A percentile compares a stretch with the other conserved stretches of the same genome.
Conservation (phyloP, 768 basidiomycete species). For the Lactarius tabidus region DNA sequence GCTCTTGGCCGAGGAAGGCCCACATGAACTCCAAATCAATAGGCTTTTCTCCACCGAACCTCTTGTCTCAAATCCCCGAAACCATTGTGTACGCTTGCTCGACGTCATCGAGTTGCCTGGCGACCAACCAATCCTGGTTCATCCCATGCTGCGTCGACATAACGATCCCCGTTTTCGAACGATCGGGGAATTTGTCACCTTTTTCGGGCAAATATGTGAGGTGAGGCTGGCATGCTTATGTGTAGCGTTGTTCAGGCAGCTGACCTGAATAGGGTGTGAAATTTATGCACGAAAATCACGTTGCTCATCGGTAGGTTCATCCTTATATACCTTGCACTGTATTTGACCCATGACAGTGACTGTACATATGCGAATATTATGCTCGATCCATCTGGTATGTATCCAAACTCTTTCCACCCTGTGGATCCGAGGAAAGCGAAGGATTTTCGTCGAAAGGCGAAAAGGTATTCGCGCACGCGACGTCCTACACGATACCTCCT, state of each 20-base stretch:
- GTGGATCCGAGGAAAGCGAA: slow-evolving; percentile 4
- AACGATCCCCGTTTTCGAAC: slow-evolving; percentile 28
- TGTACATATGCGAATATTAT: slow-evolving; percentile 22
- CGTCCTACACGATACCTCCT: slow-evolving; percentile 33
- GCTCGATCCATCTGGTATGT: slow-evolving; percentile 32
- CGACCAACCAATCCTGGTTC: slow-evolving; percentile 24
- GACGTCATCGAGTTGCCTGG: not conserved
- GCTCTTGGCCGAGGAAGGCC: not conserved
- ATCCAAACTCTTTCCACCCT: slow-evolving; percentile 32
- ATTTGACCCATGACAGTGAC: not conserved
- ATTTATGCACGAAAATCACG: slow-evolving; percentile 26
- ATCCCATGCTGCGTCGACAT: slow-evolving; percentile 29
- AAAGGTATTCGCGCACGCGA: slow-evolving; percentile 32
- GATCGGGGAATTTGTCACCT: slow-evolving; percentile 28
- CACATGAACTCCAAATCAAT: slow-evolving; percentile 1
- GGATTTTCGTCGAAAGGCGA: slow-evolving; percentile 28
- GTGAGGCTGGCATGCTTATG: not conserved
- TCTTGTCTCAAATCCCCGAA: not conserved
- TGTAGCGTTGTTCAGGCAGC: slow-evolving; percentile 21
- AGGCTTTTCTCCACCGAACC: not conserved
- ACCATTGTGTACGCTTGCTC: not conserved
- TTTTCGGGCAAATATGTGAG: slow-evolving; percentile 27
- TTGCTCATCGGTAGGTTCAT: slow-evolving; percentile 33
- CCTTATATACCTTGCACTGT: not conserved
- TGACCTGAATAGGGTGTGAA: slow-evolving; percentile 21